phyloP scores from a whole-genome alignment of 164 flowering plant species.

The Aristolochia californica region DNA sequence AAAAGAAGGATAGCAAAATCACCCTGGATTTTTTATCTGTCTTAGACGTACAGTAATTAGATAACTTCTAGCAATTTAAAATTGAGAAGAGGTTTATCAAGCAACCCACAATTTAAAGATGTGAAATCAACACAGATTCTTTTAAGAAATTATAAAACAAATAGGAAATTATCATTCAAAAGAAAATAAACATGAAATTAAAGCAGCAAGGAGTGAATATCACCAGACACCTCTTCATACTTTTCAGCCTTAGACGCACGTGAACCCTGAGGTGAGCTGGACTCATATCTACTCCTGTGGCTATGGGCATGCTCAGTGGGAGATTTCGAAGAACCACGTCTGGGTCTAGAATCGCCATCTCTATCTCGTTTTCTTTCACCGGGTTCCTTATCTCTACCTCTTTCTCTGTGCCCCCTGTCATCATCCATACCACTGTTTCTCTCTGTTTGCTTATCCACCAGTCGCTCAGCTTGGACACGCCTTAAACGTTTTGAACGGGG shows the following conservation, averaged over 20 bases:
- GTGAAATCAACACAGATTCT: neutral
- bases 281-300: conserved; percentile 26
- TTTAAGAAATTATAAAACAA: neutral
- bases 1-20: neutral
- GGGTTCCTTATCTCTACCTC: neutral
- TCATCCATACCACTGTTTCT: conserved; percentile 9
- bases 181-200: neutral
- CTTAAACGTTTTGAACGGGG: conserved; percentile 44
- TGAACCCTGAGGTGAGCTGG: conserved; percentile 34
- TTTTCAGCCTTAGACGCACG: conserved; percentile 23
- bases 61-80: conserved; percentile 2
- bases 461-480: conserved; percentile 35
- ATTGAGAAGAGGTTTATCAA: neutral
- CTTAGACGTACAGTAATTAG: neutral
- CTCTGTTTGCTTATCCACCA: conserved; percentile 16
- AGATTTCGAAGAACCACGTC: conserved; percentile 31
- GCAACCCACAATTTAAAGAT: neutral
- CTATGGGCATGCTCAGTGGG: conserved; percentile 30
- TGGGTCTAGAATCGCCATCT: conserved; percentile 29
- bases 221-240: conserved; percentile 66
- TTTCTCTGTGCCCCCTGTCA: conserved; percentile 2
- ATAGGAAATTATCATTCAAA: neutral
- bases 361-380: conserved; percentile 14
- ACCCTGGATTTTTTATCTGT: neutral
- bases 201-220: conserved; percentile 16